A percentile compares a stretch with the other conserved stretches of the same genome.
phyloP scores from a whole-genome alignment of 768 basidiomycete species.

The Pisolithus sp. region DNA sequence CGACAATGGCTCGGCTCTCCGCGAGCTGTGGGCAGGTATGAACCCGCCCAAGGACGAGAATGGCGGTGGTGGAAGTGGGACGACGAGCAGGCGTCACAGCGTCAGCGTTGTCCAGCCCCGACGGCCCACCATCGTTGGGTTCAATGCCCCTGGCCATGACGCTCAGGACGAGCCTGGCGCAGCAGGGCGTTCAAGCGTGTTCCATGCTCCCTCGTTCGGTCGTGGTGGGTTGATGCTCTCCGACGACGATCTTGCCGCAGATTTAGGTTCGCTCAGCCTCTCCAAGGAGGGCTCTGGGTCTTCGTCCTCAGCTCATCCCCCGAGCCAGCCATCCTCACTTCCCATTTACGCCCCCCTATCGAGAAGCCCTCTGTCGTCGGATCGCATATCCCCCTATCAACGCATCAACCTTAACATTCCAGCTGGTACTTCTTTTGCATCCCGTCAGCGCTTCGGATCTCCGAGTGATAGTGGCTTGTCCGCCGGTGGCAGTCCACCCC shows the following conservation, averaged over 20 bases:
- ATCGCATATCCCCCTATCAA: conserved; percentile 50
- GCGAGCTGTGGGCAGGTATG: conserved; percentile 73
- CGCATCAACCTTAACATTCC: conserved; percentile 59
- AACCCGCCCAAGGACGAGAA: conserved; percentile 58
- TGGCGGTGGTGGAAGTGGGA: conserved; percentile 63
- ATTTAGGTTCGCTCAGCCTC: conserved; percentile 59
- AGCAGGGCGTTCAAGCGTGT: conserved; percentile 23
- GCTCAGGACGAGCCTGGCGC: conserved; percentile 32
- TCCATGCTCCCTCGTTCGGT: conserved; percentile 26
- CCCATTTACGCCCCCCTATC: conserved; percentile 70
- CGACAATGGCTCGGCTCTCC: conserved; percentile 66
- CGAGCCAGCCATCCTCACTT: conserved; percentile 67
- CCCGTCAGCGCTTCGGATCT: conserved; percentile 46
- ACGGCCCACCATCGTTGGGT: conserved; percentile 59
- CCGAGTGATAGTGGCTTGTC: conserved; percentile 59
- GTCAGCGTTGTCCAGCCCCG: conserved; percentile 79
- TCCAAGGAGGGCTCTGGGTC: conserved; percentile 21
- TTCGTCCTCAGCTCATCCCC: conserved; percentile 45
- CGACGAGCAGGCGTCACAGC: conserved; percentile 76
- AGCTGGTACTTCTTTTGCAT: conserved; percentile 34
- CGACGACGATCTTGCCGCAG: conserved; percentile 76
- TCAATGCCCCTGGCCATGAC: conserved; percentile 52
- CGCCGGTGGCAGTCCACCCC: conserved; percentile 40
- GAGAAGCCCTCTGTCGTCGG: conserved; percentile 52
- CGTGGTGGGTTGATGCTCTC: conserved; percentile 62